Conservation (phyloP, 345 rosid genomes). For the Populus alba region DNA sequence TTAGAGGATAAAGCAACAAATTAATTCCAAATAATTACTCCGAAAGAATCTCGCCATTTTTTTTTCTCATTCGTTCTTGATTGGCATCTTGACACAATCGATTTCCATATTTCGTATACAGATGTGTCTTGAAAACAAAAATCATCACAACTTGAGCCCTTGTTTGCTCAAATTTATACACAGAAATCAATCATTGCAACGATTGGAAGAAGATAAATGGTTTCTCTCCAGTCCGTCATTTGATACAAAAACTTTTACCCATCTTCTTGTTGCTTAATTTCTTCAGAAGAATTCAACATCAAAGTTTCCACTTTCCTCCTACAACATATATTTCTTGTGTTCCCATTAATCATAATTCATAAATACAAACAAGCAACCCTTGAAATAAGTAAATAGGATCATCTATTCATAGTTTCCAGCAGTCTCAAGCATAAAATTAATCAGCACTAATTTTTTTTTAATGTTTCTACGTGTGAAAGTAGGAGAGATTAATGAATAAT, state of each 20-base stretch:
- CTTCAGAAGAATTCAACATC: neutral
- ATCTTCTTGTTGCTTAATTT: neutral
- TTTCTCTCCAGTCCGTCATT: neutral
- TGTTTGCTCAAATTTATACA: neutral
- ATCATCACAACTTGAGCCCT: neutral
- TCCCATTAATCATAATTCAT: neutral
- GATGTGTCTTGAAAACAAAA: neutral
- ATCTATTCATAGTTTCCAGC: too few relatives aligned
- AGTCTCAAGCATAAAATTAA: neutral
- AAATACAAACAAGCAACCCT: neutral
- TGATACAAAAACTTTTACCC: neutral
- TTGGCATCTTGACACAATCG: neutral
- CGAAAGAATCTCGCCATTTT: neutral
- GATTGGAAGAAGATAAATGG: neutral
- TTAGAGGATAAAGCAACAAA: neutral
- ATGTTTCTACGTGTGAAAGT: neutral
- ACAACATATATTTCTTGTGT: neutral
- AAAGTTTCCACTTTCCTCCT: neutral
- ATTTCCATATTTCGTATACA: neutral
- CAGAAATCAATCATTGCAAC: neutral
- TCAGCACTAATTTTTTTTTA: neutral
- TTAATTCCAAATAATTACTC: neutral
- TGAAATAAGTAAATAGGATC: too few relatives aligned
- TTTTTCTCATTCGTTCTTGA: neutral
- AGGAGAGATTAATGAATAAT: neutral